Evolutionary conservation across 2,329 filamentous ascomycete species (phyloP).

Genomic region (Colletotrichum tofieldiae): DNA sequence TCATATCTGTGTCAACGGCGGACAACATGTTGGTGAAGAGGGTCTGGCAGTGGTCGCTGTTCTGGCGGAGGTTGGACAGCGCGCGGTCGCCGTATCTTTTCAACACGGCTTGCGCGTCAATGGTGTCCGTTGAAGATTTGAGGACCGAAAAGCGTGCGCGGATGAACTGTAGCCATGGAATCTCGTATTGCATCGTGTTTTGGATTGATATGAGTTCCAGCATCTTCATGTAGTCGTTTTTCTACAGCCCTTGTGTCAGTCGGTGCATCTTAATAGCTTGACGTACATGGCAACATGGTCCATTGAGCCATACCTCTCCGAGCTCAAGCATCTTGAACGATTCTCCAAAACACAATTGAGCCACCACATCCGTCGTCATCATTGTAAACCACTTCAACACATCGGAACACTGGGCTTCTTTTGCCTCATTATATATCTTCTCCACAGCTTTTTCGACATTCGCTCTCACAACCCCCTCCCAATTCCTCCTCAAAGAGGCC

Average conservation of each 20-base stretch:
- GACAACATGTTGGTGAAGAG: constrained; percentile 5
- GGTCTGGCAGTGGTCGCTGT: background rate
- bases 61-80: constrained; percentile 5
- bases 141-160: background rate
- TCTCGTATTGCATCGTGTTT: constrained; percentile 26
- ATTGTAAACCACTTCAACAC: constrained; percentile 70
- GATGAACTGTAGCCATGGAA: constrained; percentile 16
- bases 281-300: background rate
- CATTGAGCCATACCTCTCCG: constrained; percentile 1
- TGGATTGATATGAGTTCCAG: constrained; percentile 24
- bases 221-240: constrained; percentile 31
- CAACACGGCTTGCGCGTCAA: constrained; percentile 17
- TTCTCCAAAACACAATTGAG: constrained; percentile 68
- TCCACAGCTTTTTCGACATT: constrained; percentile 58
- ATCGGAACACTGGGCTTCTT: constrained; percentile 56
- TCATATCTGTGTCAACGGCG: background rate
- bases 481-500: constrained; percentile 49
- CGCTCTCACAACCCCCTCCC: constrained; percentile 52
- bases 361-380: constrained; percentile 69
- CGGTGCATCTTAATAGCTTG: background rate
- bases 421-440: constrained; percentile 61
- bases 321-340: constrained; percentile 67
- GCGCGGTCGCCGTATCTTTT: constrained; percentile 18
- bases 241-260: background rate
- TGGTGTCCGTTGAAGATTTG: background rate